Conservation (phyloP, 2,329 filamentous ascomycete genomes). For the Stromatinia cepivora region DNA sequence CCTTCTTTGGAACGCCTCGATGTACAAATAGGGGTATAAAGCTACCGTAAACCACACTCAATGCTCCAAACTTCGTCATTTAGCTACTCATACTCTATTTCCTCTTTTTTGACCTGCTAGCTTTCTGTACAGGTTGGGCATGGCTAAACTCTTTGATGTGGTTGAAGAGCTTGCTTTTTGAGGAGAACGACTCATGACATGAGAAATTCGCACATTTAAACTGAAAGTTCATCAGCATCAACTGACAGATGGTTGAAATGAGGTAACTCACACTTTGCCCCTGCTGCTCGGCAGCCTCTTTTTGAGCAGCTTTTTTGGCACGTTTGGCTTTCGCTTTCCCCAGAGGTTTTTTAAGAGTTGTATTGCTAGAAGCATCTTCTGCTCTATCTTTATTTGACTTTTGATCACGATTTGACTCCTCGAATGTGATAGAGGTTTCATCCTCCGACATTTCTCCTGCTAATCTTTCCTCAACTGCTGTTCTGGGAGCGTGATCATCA, state of each 20-base stretch:
- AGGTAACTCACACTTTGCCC: conserved; percentile 28
- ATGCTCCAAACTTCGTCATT: conserved; percentile 5
- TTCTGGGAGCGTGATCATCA: conserved; percentile 41
- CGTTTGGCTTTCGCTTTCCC: conserved; percentile 56
- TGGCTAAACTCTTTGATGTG: conserved; percentile 60
- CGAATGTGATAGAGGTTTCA: neutral
- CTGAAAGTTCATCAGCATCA: conserved; percentile 32
- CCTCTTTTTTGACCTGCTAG: conserved; percentile 33
- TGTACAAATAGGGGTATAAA: conserved; percentile 22
- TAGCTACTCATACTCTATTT: conserved; percentile 19
- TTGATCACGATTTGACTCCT: neutral
- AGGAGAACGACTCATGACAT: conserved; percentile 58
- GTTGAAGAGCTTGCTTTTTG: conserved; percentile 61
- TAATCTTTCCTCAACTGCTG: conserved; percentile 32
- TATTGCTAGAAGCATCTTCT: conserved; percentile 10
- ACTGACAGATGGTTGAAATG: neutral
- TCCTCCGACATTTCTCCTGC: neutral
- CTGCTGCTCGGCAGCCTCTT: conserved; percentile 24
- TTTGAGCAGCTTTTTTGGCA: conserved; percentile 45
- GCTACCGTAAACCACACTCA: neutral
- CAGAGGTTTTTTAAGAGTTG: conserved; percentile 40
- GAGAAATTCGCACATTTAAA: conserved; percentile 51
- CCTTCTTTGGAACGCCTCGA: conserved; percentile 20
- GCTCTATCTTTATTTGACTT: conserved; percentile 20
- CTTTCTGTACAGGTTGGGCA: conserved; percentile 48